Percentiles rank a stretch among this genome's conserved stretches.
Conservation (phyloP, 2,329 filamentous ascomycete species). For the Neoscytalidium dimidiatum region DNA sequence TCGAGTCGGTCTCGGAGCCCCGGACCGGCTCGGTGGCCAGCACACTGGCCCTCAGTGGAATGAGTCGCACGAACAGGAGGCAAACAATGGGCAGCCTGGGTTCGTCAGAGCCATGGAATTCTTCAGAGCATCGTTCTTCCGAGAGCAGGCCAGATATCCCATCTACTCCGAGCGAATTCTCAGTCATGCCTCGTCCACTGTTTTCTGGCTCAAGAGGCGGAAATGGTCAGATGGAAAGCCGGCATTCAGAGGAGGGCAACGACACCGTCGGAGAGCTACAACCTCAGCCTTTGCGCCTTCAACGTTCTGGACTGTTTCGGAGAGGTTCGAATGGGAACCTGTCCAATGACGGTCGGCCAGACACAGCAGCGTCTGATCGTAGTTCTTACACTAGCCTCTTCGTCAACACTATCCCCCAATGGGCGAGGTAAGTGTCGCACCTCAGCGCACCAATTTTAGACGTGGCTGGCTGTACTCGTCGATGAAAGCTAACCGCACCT, state of each 20-base stretch:
- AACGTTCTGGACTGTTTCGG: conserved; percentile 41
- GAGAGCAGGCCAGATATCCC: conserved; percentile 25
- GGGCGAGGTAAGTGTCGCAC: conserved; percentile 34
- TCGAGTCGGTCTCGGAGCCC: conserved; percentile 18
- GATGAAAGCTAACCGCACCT: not conserved
- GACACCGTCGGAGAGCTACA: conserved; percentile 43
- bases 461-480: not conserved
- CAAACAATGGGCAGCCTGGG: conserved; percentile 37
- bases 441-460: not conserved
- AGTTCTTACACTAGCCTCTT: conserved; percentile 30
- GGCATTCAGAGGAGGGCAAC: conserved; percentile 39
- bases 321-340: conserved; percentile 25
- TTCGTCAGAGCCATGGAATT: conserved; percentile 30
- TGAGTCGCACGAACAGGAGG: conserved; percentile 27
- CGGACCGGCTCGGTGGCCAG: conserved; percentile 17
- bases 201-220: conserved; percentile 32
- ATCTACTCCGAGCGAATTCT: conserved; percentile 31
- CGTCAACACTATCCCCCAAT: conserved; percentile 38
- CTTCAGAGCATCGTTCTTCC: conserved; percentile 12
- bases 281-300: conserved; percentile 38
- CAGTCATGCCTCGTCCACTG: conserved; percentile 38
- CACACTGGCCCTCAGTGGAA: conserved; percentile 9
- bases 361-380: conserved; percentile 12
- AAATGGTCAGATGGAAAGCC: conserved; percentile 26
- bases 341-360: conserved; percentile 12